These are phyloP conservation scores for Jaltomata sinuosa DNA, from an alignment of 257 asterid genomes.

Conservation along the genomic window DNA sequence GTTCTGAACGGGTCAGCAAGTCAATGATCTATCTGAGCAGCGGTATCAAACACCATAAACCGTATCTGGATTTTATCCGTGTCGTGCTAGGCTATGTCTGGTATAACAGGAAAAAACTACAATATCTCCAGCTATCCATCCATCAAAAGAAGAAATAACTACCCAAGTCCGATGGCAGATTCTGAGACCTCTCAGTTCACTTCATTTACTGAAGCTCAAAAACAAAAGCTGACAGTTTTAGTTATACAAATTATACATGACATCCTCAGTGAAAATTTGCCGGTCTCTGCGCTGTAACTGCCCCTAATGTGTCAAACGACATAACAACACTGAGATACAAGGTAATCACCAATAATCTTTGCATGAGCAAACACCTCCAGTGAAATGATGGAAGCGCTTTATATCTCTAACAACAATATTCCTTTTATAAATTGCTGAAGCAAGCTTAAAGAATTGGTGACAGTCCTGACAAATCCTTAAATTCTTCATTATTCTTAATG, in stretches of 20 bases:
- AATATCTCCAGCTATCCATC: background rate
- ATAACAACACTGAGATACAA: background rate
- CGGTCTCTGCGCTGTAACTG: background rate
- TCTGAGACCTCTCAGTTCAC: background rate
- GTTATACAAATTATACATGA: background rate
- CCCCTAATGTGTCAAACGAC: background rate
- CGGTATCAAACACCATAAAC: background rate
- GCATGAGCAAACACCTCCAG: conserved; percentile 24
- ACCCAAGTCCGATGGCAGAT: background rate
- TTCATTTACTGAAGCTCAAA: background rate
- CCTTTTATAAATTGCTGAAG: conserved; percentile 18
- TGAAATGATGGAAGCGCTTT: conserved; percentile 24
- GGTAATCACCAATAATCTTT: conserved; percentile 22
- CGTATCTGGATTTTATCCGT: background rate
- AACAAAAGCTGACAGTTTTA: background rate
- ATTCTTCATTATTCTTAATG: conserved; percentile 25
- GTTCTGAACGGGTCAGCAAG: background rate
- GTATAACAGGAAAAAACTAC: background rate
- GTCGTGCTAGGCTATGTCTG: background rate
- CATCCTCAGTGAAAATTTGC: background rate
- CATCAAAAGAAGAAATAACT: background rate
- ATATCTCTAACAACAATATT: conserved; percentile 21
- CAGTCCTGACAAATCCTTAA: conserved; percentile 28
- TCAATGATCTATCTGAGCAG: background rate
- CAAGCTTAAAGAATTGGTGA: conserved; percentile 22